A percentile compares a stretch with the other conserved stretches of the same genome.
phyloP scores from a whole-genome alignment of 1,284 basidiomycete genomes.

The Boletus sp. region DNA sequence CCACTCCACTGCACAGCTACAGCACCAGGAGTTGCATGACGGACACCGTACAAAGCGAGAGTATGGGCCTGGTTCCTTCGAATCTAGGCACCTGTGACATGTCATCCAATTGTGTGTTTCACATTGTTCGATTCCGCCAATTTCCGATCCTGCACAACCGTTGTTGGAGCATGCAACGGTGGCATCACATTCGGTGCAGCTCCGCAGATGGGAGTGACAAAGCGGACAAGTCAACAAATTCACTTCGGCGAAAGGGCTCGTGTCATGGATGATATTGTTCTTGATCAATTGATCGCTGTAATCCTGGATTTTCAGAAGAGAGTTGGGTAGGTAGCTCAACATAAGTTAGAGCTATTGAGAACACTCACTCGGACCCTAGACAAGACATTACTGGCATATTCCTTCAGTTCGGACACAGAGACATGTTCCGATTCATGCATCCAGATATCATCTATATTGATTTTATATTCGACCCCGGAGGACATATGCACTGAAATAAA shows the following conservation, averaged over 20 bases:
- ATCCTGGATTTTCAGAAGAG: not conserved
- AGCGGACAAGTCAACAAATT: not conserved
- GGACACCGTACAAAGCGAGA: not conserved
- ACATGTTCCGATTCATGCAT: too few relatives aligned
- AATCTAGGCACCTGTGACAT: too few relatives aligned
- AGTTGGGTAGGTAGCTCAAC: too few relatives aligned
- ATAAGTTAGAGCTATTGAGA: too few relatives aligned
- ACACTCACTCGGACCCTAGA: not conserved
- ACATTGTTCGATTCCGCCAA: too few relatives aligned
- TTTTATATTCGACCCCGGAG: not conserved
- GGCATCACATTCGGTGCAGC: not conserved
- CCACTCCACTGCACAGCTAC: not conserved
- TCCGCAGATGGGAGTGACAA: not conserved
- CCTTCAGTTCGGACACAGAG: not conserved
- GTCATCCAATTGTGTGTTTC: too few relatives aligned
- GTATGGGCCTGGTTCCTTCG: too few relatives aligned
- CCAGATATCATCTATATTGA: not conserved
- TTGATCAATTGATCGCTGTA: not conserved
- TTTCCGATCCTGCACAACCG: not conserved
- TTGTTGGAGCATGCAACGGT: not conserved
- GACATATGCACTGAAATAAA: not conserved
- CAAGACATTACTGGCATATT: not conserved
- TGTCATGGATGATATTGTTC: not conserved
- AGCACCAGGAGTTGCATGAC: not conserved
- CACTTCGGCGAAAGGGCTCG: not conserved